Conservation (phyloP, 2,329 filamentous ascomycete species). For the Aureobasidium sp. region DNA sequence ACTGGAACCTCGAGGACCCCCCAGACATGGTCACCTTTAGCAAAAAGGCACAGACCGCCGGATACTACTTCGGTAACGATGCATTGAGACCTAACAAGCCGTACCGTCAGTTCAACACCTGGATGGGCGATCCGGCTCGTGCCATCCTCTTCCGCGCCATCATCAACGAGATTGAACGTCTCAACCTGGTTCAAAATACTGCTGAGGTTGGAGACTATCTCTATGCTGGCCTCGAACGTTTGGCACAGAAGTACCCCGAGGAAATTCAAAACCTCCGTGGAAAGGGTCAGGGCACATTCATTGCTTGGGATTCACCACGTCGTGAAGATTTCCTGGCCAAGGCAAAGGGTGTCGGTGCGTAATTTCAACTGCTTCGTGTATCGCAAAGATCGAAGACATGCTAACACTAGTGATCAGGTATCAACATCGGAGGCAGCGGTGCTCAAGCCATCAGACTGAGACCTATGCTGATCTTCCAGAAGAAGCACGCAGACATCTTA, state of each 20-base stretch:
- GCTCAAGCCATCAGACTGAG: constrained; percentile 65
- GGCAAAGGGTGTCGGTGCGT: constrained; percentile 62
- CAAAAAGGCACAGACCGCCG: constrained; percentile 88
- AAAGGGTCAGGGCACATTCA: constrained; percentile 79
- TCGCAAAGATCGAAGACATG: background rate
- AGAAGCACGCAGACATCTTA: constrained; percentile 77
- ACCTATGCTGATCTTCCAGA: constrained; percentile 85
- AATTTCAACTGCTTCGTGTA: no score
- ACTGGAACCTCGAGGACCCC: constrained; percentile 73
- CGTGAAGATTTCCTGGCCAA: constrained; percentile 69
- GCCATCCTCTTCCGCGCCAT: constrained; percentile 78
- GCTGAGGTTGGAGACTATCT: constrained; percentile 70
- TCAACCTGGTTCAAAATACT: constrained; percentile 68
- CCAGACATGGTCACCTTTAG: constrained; percentile 91
- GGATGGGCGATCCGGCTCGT: constrained; percentile 84
- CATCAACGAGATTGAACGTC: constrained; percentile 66
- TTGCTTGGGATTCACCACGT: constrained; percentile 75
- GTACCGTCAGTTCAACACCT: constrained; percentile 92
- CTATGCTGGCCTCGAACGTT: constrained; percentile 57
- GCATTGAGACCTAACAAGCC: constrained; percentile 77
- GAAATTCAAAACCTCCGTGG: constrained; percentile 76
- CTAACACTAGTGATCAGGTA: constrained; percentile 17
- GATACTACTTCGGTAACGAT: constrained; percentile 78
- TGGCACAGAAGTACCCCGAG: constrained; percentile 62
- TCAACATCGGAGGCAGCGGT: constrained; percentile 80